These are phyloP conservation scores for Thecamonas trahens DNA, from an alignment of 78 protist genomes.

Conservation along the genomic window DNA sequence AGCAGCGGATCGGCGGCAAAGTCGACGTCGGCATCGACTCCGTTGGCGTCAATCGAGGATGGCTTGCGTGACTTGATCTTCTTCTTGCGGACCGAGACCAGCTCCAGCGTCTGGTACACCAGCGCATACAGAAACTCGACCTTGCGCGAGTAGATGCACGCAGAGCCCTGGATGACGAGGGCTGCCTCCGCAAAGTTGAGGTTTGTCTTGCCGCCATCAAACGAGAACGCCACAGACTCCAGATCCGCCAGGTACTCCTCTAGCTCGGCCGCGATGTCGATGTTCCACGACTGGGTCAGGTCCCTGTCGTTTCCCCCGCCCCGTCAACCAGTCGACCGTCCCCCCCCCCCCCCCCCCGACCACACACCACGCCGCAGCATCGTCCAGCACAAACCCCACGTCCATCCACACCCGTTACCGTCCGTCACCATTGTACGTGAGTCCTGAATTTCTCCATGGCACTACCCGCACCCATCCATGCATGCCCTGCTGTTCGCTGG, in stretches of 20 bases:
- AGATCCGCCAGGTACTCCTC: slow-evolving; percentile 71
- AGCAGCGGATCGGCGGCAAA: neutral
- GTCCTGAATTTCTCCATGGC: too few relatives aligned
- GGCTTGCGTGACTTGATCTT: too few relatives aligned
- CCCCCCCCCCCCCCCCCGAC: too few relatives aligned
- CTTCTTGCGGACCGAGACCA: too few relatives aligned
- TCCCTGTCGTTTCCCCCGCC: slow-evolving; percentile 57
- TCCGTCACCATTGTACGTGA: too few relatives aligned
- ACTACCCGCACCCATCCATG: too few relatives aligned
- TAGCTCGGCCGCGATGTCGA: slow-evolving; percentile 79
- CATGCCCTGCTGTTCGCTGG: too few relatives aligned
- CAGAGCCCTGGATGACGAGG: slow-evolving; percentile 83
- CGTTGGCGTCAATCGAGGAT: neutral
- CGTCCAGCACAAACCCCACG: too few relatives aligned
- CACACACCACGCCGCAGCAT: too few relatives aligned
- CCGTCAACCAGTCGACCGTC: too few relatives aligned
- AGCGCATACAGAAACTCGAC: slow-evolving; percentile 76
- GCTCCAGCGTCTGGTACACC: slow-evolving; percentile 58
- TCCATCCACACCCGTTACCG: too few relatives aligned
- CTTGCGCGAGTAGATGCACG: slow-evolving; percentile 76
- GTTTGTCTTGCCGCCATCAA: slow-evolving; percentile 36
- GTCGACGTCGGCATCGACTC: neutral
- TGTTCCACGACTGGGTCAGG: slow-evolving; percentile 76
- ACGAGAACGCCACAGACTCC: slow-evolving; percentile 27
- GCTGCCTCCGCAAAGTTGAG: slow-evolving; percentile 91